These are phyloP conservation scores for Neopestalotiopsis sp. DNA, from an alignment of 2,329 filamentous ascomycete species.

Conservation along the genomic window DNA sequence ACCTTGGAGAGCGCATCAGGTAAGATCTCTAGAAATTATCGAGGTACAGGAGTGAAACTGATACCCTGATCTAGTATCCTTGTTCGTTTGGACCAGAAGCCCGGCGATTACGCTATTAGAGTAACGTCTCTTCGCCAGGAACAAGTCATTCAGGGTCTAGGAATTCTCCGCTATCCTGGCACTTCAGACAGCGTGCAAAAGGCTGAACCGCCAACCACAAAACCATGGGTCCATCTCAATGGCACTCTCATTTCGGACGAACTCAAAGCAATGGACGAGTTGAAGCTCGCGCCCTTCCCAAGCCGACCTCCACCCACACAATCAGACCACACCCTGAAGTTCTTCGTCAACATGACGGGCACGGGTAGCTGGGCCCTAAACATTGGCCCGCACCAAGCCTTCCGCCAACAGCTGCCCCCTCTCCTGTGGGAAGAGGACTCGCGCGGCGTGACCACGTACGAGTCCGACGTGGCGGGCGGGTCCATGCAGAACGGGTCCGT, in stretches of 20 bases:
- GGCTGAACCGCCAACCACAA: conserved; percentile 17
- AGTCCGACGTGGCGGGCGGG: conserved; percentile 11
- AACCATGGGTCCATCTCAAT: conserved; percentile 25
- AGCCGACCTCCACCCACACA: conserved; percentile 18
- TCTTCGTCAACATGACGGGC: conserved; percentile 25
- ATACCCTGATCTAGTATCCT: conserved; percentile 18
- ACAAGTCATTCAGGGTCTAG: conserved; percentile 24
- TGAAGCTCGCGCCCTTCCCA: conserved; percentile 22
- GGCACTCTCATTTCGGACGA: conserved; percentile 18
- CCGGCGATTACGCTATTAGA: conserved; percentile 23
- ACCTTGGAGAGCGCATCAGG: conserved; percentile 25
- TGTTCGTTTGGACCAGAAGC: conserved; percentile 20
- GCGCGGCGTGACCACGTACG: conserved; percentile 23
- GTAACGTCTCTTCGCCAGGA: conserved; percentile 23
- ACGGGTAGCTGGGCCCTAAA: conserved; percentile 22
- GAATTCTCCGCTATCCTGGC: conserved; percentile 21
- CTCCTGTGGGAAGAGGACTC: conserved; percentile 23
- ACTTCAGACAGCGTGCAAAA: not conserved
- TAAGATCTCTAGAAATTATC: not conserved
- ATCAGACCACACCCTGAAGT: conserved; percentile 23
- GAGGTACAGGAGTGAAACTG: not conserved
- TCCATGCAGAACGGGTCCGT: conserved; percentile 28
- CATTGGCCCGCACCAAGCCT: conserved; percentile 25
- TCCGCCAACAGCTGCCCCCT: conserved; percentile 24
- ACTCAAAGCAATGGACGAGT: conserved; percentile 21